These are phyloP conservation scores for Fusarium anthophilum DNA, from an alignment of 2,329 filamentous ascomycete species.

Conservation along the genomic window DNA sequence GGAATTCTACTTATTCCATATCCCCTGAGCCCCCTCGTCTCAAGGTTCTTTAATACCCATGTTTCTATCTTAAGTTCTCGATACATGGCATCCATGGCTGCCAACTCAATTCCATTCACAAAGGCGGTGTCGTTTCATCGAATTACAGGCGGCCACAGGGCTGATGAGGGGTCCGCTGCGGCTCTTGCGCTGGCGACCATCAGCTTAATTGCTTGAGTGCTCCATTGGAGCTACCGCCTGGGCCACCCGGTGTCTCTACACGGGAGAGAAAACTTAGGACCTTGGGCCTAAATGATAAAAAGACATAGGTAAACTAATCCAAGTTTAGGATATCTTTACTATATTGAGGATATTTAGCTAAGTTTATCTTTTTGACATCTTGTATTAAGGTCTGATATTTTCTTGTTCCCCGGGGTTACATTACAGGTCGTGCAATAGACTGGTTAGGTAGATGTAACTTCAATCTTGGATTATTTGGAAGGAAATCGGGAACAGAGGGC, in stretches of 20 bases:
- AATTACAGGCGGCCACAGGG: constrained; percentile 39
- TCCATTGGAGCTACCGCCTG: constrained; percentile 16
- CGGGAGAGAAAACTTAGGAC: background rate
- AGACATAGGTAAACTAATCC: background rate
- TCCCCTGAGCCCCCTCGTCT: background rate
- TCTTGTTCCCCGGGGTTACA: background rate
- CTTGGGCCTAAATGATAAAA: background rate
- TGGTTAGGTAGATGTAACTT: background rate
- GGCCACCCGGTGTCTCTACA: background rate
- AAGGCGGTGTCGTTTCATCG: constrained; percentile 41
- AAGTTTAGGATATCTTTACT: background rate
- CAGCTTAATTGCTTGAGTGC: background rate
- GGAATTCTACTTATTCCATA: too few species aligned
- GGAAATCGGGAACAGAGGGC: background rate
- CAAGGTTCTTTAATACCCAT: background rate
- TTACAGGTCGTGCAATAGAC: background rate
- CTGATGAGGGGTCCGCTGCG: constrained; percentile 37
- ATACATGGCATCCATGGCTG: background rate
- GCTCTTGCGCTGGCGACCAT: constrained; percentile 30
- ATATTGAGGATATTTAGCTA: background rate
- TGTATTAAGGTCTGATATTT: background rate
- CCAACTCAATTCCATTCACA: constrained; percentile 13
- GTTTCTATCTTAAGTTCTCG: background rate
- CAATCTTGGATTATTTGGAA: background rate
- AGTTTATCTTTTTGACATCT: background rate